Conservation (phyloP, 129 eudicot species). For the Pulicaria dysenterica region DNA sequence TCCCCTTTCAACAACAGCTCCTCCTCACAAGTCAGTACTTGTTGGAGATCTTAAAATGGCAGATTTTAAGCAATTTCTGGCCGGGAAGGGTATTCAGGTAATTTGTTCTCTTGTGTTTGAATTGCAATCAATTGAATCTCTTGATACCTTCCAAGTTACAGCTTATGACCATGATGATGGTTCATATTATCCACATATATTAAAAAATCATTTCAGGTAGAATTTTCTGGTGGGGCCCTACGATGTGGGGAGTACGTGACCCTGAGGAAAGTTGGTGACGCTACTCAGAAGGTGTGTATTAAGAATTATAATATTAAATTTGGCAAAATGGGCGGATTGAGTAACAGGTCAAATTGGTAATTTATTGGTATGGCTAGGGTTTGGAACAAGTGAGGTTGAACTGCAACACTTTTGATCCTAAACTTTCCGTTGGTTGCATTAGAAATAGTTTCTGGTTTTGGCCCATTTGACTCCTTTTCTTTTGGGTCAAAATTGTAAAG, state of each 20-base stretch:
- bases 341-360: not conserved
- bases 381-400: not conserved
- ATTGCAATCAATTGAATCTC: not conserved
- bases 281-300: conserved; percentile 79
- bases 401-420: not conserved
- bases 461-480: too few species aligned
- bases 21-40: conserved; percentile 88
- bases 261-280: conserved; percentile 85
- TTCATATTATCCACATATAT: not conserved
- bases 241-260: conserved; percentile 97
- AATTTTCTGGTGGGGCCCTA: conserved; percentile 93
- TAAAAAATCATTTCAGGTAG: conserved; percentile 60
- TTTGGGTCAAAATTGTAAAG: too few species aligned
- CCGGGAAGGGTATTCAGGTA: conserved; percentile 95
- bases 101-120: conserved; percentile 5
- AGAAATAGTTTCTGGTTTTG: too few species aligned
- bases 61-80: conserved; percentile 93
- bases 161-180: not conserved
- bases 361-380: not conserved
- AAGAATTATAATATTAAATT: not conserved
- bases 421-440: too few species aligned
- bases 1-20: conserved; percentile 75
- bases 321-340: not conserved
- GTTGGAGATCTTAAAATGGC: conserved; percentile 99
- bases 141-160: not conserved